Percentiles rank a stretch among this genome's conserved stretches.
phyloP scores from a whole-genome alignment of 163 green algal species.

The Scenedesmus sp. region DNA sequence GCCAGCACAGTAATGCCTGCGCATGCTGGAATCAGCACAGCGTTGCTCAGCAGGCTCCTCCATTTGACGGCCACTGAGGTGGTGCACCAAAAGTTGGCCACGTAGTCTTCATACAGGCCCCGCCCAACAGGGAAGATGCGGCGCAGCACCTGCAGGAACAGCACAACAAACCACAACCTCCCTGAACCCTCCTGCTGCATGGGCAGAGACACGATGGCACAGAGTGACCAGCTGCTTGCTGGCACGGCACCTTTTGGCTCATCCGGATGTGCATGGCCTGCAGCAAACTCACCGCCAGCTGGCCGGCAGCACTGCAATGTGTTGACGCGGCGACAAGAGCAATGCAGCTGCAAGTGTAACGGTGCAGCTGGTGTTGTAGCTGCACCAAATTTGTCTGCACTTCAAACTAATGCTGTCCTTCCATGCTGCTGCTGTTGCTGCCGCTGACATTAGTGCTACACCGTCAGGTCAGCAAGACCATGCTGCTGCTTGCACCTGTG shows the following conservation, averaged over 20 bases:
- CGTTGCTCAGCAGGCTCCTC: constrained; percentile 67
- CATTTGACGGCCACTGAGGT: constrained; percentile 92
- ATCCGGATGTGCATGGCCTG: neutral
- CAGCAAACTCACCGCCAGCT: neutral
- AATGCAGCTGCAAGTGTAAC: neutral
- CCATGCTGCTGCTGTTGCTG: neutral
- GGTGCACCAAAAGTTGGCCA: constrained; percentile 98
- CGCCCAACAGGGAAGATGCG: constrained; percentile 91
- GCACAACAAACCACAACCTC: neutral
- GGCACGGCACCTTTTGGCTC: too few species aligned
- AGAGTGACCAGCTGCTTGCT: too few species aligned
- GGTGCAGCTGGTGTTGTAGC: too few species aligned
- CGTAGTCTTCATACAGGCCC: constrained; percentile 98
- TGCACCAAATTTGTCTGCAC: too few species aligned
- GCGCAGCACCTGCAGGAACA: constrained; percentile 67
- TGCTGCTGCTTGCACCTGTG: constrained; percentile 64
- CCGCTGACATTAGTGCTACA: neutral
- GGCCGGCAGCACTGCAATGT: neutral
- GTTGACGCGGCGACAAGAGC: neutral
- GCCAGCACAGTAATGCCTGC: constrained; percentile 76
- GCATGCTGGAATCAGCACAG: constrained; percentile 61
- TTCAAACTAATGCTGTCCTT: too few species aligned
- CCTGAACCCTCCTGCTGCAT: too few species aligned
- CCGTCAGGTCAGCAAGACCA: too few species aligned
- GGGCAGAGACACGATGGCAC: neutral